Evolutionary conservation across 2,329 filamentous ascomycete genomes (phyloP), one percentile per base, ranked within the genome.

Genomic region (Claviceps digitariae): DNA sequence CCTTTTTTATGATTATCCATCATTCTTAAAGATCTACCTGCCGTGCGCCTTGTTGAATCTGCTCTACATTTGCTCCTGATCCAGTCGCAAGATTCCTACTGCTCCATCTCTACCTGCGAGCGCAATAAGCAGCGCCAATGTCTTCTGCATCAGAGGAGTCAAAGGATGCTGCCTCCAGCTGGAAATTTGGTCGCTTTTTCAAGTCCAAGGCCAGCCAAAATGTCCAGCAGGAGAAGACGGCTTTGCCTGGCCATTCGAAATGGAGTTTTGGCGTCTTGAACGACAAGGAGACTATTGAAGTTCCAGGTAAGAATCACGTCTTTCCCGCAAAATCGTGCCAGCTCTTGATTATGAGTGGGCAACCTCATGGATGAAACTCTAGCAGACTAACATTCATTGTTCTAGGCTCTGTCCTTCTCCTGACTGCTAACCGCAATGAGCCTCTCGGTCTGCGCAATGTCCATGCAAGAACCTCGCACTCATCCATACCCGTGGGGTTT

Each of bases 401-500:
- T 44, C 41, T 15, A 57, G 57, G 57, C 12, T 59, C 57, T 48
- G 57, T 59, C 20, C 41, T 59, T 38, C 51, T 59, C 13, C 53
- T 59, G 13, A 55, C 57, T 27, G 43, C 57, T 31, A 47, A 57
- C 23, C 57, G 56, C 44, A 59, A 58, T 17, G 53, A 58, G 40
- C 56, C 57, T 21, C 56, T 57, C 21, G 57, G 56, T 23, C 44
- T 59, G 36, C 53, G 53, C 44, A 44, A 55, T 36, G 48, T 53
- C 4, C 48, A 47, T 25, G 55, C 55, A 23, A 51, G 55, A 46
- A 56, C 55, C 20, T 56, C 55, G 4, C 55, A 54, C 40, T 82
- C 79, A 15, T 79, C 78, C 9, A 70, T 81, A 38, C 75, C 77
- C 1, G 66, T 69, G 4, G 74, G 74, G 27, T 67, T 74, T 23